phyloP scores from a whole-genome alignment of 306 rosid genomes.

The Cucumis hystrix region DNA sequence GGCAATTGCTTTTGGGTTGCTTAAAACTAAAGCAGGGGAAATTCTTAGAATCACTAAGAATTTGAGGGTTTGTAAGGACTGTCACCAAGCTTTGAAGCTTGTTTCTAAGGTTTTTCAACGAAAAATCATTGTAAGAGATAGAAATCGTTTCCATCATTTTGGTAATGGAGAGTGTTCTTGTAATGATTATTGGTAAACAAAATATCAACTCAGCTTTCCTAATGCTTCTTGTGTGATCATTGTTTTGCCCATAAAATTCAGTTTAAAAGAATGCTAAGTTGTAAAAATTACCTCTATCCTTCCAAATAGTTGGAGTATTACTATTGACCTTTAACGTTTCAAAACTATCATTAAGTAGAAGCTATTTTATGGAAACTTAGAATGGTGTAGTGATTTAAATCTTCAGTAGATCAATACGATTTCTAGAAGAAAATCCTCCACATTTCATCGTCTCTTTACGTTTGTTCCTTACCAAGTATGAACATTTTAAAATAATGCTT shows the following conservation, averaged over 20 bases:
- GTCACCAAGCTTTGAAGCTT: constrained; percentile 49
- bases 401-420: no score
- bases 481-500: no score
- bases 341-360: no score
- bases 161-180: constrained; percentile 45
- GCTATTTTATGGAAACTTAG: no score
- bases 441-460: no score
- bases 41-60: constrained; percentile 47
- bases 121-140: constrained; percentile 42
- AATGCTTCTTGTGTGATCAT: not conserved
- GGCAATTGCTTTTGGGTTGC: constrained; percentile 46
- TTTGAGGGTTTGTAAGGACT: constrained; percentile 49
- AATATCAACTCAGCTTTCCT: not conserved
- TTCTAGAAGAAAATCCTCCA: no score
- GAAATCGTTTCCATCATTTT: constrained; percentile 64
- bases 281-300: no score
- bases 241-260: not conserved
- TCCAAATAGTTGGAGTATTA: no score
- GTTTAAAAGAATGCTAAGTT: not conserved
- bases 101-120: constrained; percentile 34
- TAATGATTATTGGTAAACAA: constrained; percentile 37
- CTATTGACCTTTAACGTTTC: no score
- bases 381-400: no score
- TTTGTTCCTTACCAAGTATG: no score
- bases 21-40: constrained; percentile 33